phyloP scores from a whole-genome alignment of 441 rosid species.

The Populus hybrid region DNA sequence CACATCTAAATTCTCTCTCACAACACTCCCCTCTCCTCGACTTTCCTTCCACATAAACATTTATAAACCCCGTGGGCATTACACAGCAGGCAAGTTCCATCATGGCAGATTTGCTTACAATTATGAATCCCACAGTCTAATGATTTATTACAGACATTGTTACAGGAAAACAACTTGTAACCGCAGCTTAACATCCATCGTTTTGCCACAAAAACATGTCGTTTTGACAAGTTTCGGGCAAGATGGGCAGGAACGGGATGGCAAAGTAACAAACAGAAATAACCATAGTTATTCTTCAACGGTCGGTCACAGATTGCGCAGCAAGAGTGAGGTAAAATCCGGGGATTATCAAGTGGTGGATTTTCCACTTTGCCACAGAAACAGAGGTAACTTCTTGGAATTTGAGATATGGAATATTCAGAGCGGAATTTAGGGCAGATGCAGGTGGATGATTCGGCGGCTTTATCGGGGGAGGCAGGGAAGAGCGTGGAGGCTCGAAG shows the following conservation, averaged over 20 bases:
- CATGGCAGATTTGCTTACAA: slow-evolving; percentile 71
- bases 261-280: slow-evolving; percentile 67
- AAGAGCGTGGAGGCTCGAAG: slow-evolving; percentile 62
- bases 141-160: slow-evolving; percentile 35
- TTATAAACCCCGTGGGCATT: slow-evolving; percentile 45
- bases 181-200: slow-evolving; percentile 72
- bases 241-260: slow-evolving; percentile 88
- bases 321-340: slow-evolving; percentile 91
- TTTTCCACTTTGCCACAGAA: slow-evolving; percentile 73
- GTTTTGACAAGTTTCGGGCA: slow-evolving; percentile 69
- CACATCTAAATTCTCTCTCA: slow-evolving; percentile 65
- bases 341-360: slow-evolving; percentile 61
- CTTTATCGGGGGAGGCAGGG: slow-evolving; percentile 46
- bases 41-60: slow-evolving; percentile 56
- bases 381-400: slow-evolving; percentile 64
- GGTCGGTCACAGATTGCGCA: slow-evolving; percentile 73
- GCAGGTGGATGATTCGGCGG: slow-evolving; percentile 56
- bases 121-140: slow-evolving; percentile 59
- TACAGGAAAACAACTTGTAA: slow-evolving; percentile 59
- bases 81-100: slow-evolving; percentile 70
- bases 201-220: slow-evolving; percentile 62
- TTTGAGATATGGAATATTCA: slow-evolving; percentile 43
- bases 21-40: slow-evolving; percentile 69
- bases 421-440: slow-evolving; percentile 88
- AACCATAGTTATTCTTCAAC: slow-evolving; percentile 63